Percentiles rank a stretch among this genome's conserved stretches.
Conservation (phyloP, 371 early-diverging fungal species). For the Mortierella sp. region DNA sequence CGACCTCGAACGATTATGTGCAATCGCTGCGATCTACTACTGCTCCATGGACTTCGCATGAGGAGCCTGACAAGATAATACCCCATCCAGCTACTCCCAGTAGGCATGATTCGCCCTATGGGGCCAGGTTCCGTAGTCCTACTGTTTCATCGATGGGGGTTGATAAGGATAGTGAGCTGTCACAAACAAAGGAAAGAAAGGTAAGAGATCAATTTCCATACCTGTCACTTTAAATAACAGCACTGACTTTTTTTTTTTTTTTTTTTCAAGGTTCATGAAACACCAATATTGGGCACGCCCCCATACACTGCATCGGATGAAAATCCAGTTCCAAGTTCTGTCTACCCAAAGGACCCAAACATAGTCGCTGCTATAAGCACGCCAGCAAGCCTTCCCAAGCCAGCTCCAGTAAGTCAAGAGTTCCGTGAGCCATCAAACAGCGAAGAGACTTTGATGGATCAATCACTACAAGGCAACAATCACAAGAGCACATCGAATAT, state of each 20-base stretch:
- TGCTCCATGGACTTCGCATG: slow-evolving; percentile 5
- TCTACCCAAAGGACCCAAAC: not conserved
- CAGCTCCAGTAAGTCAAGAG: not conserved
- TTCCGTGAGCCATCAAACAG: not conserved
- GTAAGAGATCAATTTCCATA: not conserved
- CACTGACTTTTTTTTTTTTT: not conserved
- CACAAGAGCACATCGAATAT: not conserved
- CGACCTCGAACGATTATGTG: not conserved
- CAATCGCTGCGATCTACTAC: not conserved
- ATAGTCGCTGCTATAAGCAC: not conserved
- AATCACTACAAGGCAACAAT: not conserved
- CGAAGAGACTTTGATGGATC: not conserved
- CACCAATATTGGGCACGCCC: not conserved
- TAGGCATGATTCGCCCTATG: not conserved
- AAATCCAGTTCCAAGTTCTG: not conserved
- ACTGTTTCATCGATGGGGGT: not conserved
- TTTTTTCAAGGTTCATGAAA: not conserved
- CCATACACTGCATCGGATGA: not conserved
- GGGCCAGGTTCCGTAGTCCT: not conserved
- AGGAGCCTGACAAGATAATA: not conserved
- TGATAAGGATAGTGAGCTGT: not conserved
- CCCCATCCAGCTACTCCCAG: not conserved
- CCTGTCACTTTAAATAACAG: not conserved
- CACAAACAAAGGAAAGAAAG: not conserved
- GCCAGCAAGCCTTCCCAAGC: not conserved